Evolutionary conservation across 306 rosid species (phyloP).

Genomic region (Quercus bicolor): DNA sequence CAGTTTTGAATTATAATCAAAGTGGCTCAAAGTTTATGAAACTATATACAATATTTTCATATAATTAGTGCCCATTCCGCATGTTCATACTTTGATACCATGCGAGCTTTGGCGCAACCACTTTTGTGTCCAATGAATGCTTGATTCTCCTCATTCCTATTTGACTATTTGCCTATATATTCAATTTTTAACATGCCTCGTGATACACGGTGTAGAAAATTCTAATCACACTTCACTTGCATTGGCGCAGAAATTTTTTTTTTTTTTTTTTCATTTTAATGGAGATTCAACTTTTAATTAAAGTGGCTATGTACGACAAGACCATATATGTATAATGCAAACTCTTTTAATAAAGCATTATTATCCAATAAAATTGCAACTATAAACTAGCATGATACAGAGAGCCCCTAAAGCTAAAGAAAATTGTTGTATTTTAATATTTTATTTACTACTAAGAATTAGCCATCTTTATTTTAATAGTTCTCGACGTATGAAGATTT

Average conservation of each 20-base stretch:
- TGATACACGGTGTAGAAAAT: background rate
- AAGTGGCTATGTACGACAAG: background rate
- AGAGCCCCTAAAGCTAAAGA: background rate
- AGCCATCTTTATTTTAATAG: background rate
- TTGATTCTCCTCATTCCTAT: background rate
- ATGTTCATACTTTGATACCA: background rate
- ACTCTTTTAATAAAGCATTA: background rate
- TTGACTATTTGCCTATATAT: background rate
- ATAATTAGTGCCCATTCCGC: background rate
- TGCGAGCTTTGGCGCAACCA: background rate
- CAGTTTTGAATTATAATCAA: background rate
- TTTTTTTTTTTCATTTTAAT: background rate
- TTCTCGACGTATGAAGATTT: background rate
- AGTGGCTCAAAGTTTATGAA: background rate
- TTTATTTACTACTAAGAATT: background rate
- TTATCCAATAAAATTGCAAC: background rate
- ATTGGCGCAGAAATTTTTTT: too few species aligned
- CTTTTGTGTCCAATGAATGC: background rate
- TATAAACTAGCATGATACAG: background rate
- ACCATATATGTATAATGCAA: background rate
- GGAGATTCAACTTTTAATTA: background rate
- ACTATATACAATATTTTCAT: background rate
- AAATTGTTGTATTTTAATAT: background rate
- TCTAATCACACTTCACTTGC: background rate
- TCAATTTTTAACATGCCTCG: background rate